Evolutionary conservation across 140 eudicot genomes (phyloP).

Genomic region (Cichorium intybus): DNA sequence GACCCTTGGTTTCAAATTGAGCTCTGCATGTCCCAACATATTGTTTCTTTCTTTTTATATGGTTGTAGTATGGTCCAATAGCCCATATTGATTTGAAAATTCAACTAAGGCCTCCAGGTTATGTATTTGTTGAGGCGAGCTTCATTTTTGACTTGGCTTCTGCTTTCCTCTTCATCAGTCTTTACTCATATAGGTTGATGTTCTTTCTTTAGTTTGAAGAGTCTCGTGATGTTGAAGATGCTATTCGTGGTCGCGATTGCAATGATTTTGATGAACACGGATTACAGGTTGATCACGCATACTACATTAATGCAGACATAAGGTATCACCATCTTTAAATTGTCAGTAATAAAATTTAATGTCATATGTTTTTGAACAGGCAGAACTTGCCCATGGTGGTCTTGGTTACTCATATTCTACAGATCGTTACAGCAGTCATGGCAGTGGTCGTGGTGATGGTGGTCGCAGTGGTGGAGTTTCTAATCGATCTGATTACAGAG

Average conservation of each 20-base stretch:
- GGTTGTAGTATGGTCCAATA: slow-evolving; percentile 65
- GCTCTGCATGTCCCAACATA: background rate
- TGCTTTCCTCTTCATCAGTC: background rate
- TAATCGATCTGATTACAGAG: slow-evolving; percentile 66
- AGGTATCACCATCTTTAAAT: background rate
- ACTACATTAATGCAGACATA: slow-evolving; percentile 8
- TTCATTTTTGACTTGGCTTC: background rate
- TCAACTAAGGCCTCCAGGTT: too few relatives aligned
- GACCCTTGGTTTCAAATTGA: background rate
- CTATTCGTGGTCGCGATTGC: slow-evolving; percentile 82
- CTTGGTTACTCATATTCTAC: slow-evolving; percentile 64
- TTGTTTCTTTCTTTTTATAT: background rate
- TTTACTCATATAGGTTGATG: background rate
- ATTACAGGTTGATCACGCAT: slow-evolving; percentile 57
- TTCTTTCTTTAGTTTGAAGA: slow-evolving; percentile 57
- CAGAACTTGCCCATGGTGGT: slow-evolving; percentile 72
- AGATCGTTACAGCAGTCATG: too few relatives aligned
- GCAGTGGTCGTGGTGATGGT: slow-evolving; percentile 52
- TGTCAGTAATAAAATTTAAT: background rate
- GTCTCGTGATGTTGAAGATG: slow-evolving; percentile 82
- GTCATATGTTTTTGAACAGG: slow-evolving; percentile 28
- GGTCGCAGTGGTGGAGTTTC: slow-evolving; percentile 71
- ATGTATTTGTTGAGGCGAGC: too few relatives aligned
- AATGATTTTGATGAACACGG: slow-evolving; percentile 80
- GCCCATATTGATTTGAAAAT: too few relatives aligned